Conservation (phyloP, 2,329 filamentous ascomycete species). For the Pseudodiploospora longispora region DNA sequence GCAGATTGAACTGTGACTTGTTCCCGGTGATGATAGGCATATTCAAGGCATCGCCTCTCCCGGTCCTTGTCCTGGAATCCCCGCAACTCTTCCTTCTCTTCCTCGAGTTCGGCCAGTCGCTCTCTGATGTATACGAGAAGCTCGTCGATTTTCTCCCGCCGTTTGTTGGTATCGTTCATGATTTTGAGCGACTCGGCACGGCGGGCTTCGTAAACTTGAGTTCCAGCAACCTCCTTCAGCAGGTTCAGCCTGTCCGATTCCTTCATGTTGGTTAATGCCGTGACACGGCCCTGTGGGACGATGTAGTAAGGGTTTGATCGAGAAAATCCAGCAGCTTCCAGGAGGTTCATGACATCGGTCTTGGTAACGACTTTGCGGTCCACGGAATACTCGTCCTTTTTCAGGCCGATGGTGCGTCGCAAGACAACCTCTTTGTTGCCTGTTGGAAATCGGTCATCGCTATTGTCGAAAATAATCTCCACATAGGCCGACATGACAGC, state of each 20-base stretch:
- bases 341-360: constrained; percentile 85
- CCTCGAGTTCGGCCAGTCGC: constrained; percentile 79
- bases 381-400: constrained; percentile 97
- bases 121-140: constrained; percentile 87
- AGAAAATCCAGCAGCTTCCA: constrained; percentile 94
- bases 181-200: constrained; percentile 90
- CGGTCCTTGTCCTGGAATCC: constrained; percentile 93
- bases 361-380: constrained; percentile 96
- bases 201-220: constrained; percentile 90
- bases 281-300: constrained; percentile 93
- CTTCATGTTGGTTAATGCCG: constrained; percentile 96
- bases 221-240: constrained; percentile 96
- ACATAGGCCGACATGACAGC: constrained; percentile 99
- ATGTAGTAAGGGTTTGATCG: constrained; percentile 98
- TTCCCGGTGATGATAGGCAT: constrained; percentile 86
- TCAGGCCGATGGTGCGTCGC: constrained; percentile 88
- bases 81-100: constrained; percentile 92
- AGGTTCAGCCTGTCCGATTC: constrained; percentile 83
- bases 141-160: constrained; percentile 89
- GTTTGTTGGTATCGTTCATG: constrained; percentile 93
- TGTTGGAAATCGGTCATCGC: constrained; percentile 88
- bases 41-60: constrained; percentile 85
- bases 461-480: constrained; percentile 98
- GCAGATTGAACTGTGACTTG: constrained; percentile 70
- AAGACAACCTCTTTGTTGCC: constrained; percentile 85